Base-by-base conservation (phyloP, 2,329 filamentous ascomycete genomes). In the Parascedosporium putredinis region DNA sequence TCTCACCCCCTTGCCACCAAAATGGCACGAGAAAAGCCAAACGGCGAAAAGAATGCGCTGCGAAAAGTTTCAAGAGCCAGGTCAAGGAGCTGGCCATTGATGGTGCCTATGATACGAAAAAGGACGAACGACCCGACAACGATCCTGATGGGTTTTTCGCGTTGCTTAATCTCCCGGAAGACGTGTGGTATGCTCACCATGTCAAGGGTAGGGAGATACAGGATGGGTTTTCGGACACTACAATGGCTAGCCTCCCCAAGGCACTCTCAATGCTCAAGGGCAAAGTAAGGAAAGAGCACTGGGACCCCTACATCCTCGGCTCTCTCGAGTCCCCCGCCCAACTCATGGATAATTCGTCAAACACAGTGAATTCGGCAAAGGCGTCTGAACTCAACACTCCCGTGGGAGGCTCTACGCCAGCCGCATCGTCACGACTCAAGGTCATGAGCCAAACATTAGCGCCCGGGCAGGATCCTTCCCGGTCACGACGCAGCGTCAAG, bases 21-120 rank as follows among this genome's bases (percentile, higher is more conserved):
- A 55, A 78, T 83, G 36, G 80, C 80, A 53, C 74, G 80, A 53
- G 76, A 76, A 49, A 77, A 81, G 59, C 77, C 79, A 12, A 81
- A 81, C 60, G 80, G 80, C 55, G 76, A 81, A 62, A 83, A 83
- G 70, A 83, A 83, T 59, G 77, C 76, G 55, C 68, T 84, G 45
- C 74, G 80, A 83, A 83, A 61, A 83, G 79, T 14, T 84, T 83
- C 68, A 84, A 84, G 63, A 79, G 79, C 48, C 78, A 83, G 55
- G 79, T 84, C 61, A 83, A 83, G 68, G 74, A 73, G 43, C 66
- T 83, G 27, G 78, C 77, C 31, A 70, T 84, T 23, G 74, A 73
- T 49, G 80, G 80, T 8, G 75, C 79, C 52, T 84, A 81, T 56
- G 79, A 83, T 56, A 61, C 64, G 49, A 80, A 79, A 65, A 75